These are phyloP conservation scores for Blastomyces parvus DNA, from an alignment of 2,329 filamentous ascomycete species.

Conservation along the genomic window DNA sequence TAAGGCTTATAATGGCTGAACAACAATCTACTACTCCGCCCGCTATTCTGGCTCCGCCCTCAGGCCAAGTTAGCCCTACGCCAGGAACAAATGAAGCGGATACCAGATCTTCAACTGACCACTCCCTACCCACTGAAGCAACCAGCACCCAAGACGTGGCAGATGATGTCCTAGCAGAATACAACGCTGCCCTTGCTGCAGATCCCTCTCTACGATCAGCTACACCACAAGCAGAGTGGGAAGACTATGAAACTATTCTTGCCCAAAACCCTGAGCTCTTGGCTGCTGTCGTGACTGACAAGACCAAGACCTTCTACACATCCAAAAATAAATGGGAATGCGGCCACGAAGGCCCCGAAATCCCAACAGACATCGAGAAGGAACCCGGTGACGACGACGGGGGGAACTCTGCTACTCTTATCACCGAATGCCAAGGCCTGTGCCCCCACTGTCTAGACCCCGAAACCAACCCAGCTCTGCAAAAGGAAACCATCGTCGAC, in stretches of 20 bases:
- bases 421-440: slow-evolving; percentile 11
- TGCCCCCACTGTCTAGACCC: not conserved
- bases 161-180: slow-evolving; percentile 17
- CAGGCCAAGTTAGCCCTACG: not conserved
- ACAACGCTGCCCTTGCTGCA: slow-evolving; percentile 14
- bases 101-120: not conserved
- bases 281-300: slow-evolving; percentile 11
- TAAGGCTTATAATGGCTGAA: not conserved
- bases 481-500: not conserved
- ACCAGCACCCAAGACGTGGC: slow-evolving; percentile 7
- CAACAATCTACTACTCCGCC: not conserved
- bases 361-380: slow-evolving; percentile 14
- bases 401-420: slow-evolving; percentile 5
- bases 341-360: slow-evolving; percentile 14
- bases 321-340: slow-evolving; percentile 18
- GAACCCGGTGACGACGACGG: slow-evolving; percentile 7
- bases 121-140: not conserved
- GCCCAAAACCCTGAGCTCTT: slow-evolving; percentile 16
- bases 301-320: slow-evolving; percentile 13
- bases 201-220: slow-evolving; percentile 13
- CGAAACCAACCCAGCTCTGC: not conserved
- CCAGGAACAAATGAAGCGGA: not conserved
- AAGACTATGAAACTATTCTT: slow-evolving; percentile 15
- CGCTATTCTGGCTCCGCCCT: not conserved
- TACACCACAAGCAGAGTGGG: slow-evolving; percentile 13